phyloP scores from a whole-genome alignment of 2,329 filamentous ascomycete species.

The Fusarium oxysporum region DNA sequence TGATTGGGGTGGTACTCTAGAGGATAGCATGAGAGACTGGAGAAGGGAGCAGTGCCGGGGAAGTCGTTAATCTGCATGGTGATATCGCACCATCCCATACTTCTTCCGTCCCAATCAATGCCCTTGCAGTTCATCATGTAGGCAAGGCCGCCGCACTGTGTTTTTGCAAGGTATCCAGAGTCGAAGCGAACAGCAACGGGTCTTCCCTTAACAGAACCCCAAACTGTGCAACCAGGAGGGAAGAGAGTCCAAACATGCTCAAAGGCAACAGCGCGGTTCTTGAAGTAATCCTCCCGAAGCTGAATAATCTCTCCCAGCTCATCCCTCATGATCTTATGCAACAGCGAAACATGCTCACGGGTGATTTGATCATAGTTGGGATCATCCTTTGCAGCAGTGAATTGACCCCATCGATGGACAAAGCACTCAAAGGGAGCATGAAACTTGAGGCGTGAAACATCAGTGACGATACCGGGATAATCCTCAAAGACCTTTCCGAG shows the following conservation, averaged over 20 bases:
- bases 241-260: constrained; percentile 67
- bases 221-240: constrained; percentile 58
- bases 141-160: constrained; percentile 52
- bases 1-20: constrained; percentile 56
- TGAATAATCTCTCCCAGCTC: constrained; percentile 65
- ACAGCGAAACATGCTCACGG: constrained; percentile 59
- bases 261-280: constrained; percentile 65
- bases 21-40: constrained; percentile 58
- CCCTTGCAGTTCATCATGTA: constrained; percentile 55
- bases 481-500: constrained; percentile 65
- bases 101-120: constrained; percentile 62
- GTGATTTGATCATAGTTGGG: constrained; percentile 55
- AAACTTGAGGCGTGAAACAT: constrained; percentile 71
- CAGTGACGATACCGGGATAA: constrained; percentile 70
- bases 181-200: constrained; percentile 55
- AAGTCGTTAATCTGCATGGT: constrained; percentile 55
- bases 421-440: constrained; percentile 70
- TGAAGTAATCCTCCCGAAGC: constrained; percentile 62
- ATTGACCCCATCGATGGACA: constrained; percentile 71
- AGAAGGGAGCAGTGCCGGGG: constrained; percentile 58
- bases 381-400: constrained; percentile 56
- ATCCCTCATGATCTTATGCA: constrained; percentile 60
- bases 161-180: constrained; percentile 52
- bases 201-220: constrained; percentile 54
- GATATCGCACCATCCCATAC: constrained; percentile 56